Base-by-base conservation (phyloP, 2,329 filamentous ascomycete genomes). In the Paraconiothyrium brasiliense region DNA sequence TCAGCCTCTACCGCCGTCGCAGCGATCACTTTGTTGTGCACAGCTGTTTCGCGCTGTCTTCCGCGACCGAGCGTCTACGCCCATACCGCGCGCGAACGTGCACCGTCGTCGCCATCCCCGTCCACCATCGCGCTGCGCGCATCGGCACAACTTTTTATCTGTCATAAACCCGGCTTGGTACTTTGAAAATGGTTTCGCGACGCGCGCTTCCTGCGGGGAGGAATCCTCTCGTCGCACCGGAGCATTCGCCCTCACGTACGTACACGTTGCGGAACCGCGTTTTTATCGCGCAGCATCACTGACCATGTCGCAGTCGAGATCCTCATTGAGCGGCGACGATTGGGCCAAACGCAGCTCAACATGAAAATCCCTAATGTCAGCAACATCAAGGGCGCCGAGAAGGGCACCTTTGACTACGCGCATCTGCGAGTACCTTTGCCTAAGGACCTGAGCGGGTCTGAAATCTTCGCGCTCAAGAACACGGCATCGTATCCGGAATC, bases 371-470 rank as follows among this genome's bases (percentile, higher is more conserved):
- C 90, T 37, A 89, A 91, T 70, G 83, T 90, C n/a, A 46, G 20
- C 20, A 24, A 24, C 43, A 16, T 54, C 37, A 46, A 44, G 27
- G 54, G 43, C 30, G 54, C 88, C 50, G 85, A 90, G 68, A 89
- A 90, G 69, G 84, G 92, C 55, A 88, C 90, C 50, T 97, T 99
- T 77, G 95, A 98, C 80, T 99, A 99, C 79, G 94, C 94, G 67
- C 95, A 99, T 78, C 85, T 99, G 54, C 91, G 94, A 74, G 94
- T 94, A 63, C 94, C 95, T 14, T 83, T 99, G 50, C 95, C 95
- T 54, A 95, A 94, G 80, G 93, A 95, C 67, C 90, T 98, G 69
- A 88, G 89, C 63, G 86, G 86, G 32, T 97, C 94, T 6, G 95
- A 95, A 75, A 96, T 99, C 73, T 98, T 98, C 84, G 90, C 92